phyloP scores from a whole-genome alignment of 2,329 filamentous ascomycete genomes.

The Calonectria pauciramosa region DNA sequence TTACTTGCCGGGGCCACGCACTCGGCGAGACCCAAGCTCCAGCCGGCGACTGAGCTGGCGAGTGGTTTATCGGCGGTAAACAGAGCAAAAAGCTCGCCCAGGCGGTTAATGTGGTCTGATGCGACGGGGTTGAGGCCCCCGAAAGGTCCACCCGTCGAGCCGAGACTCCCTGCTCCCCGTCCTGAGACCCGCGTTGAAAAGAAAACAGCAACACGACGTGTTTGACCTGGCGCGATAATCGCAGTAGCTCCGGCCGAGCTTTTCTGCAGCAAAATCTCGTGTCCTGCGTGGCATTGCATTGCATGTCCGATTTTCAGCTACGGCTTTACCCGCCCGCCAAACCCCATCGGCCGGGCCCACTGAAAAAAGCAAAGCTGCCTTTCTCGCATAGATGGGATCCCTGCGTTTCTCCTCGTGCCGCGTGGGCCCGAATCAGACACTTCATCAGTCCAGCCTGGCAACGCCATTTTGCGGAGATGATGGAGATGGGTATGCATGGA shows the following conservation, averaged over 20 bases:
- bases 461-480: slow-evolving; percentile 8
- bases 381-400: slow-evolving; percentile 9
- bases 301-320: slow-evolving; percentile 7
- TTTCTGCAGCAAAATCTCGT: not conserved
- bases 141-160: not conserved
- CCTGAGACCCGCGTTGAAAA: not conserved
- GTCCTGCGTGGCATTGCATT: not conserved
- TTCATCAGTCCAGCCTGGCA: slow-evolving; percentile 6
- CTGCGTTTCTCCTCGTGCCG: not conserved
- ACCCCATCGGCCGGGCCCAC: not conserved
- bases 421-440: slow-evolving; percentile 2
- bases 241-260: not conserved
- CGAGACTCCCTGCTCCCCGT: not conserved
- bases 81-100: not conserved
- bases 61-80: not conserved
- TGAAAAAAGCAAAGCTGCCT: not conserved
- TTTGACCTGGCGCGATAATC: not conserved
- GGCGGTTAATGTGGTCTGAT: not conserved
- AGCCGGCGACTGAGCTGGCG: not conserved
- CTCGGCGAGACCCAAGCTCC: not conserved
- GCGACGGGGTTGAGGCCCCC: no score
- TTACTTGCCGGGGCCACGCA: not conserved
- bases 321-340: slow-evolving; percentile 8
- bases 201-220: not conserved
- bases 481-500: slow-evolving; percentile 1